Conservation (phyloP, 148 eudicot species). For the Amaranthus cruentus region DNA sequence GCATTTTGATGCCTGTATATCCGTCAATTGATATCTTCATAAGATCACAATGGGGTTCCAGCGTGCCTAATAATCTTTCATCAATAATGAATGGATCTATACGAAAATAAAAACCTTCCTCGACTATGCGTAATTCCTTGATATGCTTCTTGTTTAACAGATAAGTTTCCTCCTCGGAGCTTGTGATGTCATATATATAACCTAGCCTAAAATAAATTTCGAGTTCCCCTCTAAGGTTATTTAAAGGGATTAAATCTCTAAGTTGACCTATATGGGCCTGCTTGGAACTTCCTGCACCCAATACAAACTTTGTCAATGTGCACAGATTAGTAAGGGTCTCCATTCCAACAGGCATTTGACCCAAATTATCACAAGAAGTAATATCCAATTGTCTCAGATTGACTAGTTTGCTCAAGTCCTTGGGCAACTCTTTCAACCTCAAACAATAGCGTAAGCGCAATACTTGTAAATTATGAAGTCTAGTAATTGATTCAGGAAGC, state of each 20-base stretch:
- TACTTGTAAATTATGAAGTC: constrained; percentile 30
- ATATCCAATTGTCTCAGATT: constrained; percentile 22
- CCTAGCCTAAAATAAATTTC: neutral
- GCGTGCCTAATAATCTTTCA: constrained; percentile 5
- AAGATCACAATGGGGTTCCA: constrained; percentile 12
- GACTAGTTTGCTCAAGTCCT: constrained; percentile 6
- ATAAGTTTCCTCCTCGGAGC: neutral
- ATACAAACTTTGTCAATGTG: constrained; percentile 7
- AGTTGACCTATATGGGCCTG: neutral
- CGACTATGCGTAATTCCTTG: neutral
- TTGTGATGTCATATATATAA: neutral
- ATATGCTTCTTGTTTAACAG: constrained; percentile 8
- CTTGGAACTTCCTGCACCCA: neutral
- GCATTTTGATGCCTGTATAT: neutral
- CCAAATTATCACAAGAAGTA: neutral
- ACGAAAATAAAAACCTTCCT: constrained; percentile 4
- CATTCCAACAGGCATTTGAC: constrained; percentile 14
- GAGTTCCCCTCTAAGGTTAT: too few species aligned
- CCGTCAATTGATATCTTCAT: neutral
- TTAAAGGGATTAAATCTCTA: too few species aligned
- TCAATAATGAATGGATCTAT: neutral
- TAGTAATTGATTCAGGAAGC: constrained; percentile 27
- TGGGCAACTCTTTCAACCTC: constrained; percentile 12
- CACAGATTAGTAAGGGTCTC: constrained; percentile 11
- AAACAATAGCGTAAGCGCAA: constrained; percentile 1